Evolutionary conservation across 495 filamentous ascomycete genomes (phyloP).

Genomic region (Chaetomium fimeti): DNA sequence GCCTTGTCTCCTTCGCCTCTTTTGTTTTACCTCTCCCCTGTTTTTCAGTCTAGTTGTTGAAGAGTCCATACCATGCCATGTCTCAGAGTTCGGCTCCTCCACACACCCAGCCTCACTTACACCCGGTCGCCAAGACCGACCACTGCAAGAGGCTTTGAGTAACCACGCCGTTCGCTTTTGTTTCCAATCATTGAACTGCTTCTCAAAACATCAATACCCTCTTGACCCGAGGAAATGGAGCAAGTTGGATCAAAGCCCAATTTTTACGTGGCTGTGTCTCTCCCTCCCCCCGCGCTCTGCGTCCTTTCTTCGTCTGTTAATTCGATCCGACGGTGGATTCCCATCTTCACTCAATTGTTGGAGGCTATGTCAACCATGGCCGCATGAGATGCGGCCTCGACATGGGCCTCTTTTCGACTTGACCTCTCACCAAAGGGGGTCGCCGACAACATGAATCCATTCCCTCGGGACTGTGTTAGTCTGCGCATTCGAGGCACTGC

Average conservation of each 20-base stretch:
- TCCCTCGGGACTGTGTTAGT: background rate
- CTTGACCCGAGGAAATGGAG: background rate
- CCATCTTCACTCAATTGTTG: no score
- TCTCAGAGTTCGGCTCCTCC: background rate
- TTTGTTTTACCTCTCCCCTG: background rate
- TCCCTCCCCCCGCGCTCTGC: background rate
- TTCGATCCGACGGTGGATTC: background rate
- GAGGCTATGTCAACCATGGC: conserved; percentile 8
- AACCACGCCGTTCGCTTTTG: background rate
- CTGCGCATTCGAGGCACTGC: conserved; percentile 5
- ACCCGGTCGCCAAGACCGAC: background rate
- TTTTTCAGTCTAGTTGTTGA: background rate
- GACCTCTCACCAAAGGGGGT: background rate
- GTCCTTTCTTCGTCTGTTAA: background rate
- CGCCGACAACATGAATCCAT: background rate
- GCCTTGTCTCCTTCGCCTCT: background rate
- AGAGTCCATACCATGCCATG: no score
- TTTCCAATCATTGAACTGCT: background rate
- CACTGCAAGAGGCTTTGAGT: no score
- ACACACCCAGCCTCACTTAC: background rate
- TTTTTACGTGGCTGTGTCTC: background rate
- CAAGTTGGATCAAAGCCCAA: background rate
- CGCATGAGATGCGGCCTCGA: conserved; percentile 7
- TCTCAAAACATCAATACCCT: background rate
- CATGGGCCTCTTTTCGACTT: background rate